Evolutionary conservation across 768 basidiomycete genomes (phyloP), one percentile per base, ranked within the genome.

Genomic region (Tricholoma hemisulphureum): DNA sequence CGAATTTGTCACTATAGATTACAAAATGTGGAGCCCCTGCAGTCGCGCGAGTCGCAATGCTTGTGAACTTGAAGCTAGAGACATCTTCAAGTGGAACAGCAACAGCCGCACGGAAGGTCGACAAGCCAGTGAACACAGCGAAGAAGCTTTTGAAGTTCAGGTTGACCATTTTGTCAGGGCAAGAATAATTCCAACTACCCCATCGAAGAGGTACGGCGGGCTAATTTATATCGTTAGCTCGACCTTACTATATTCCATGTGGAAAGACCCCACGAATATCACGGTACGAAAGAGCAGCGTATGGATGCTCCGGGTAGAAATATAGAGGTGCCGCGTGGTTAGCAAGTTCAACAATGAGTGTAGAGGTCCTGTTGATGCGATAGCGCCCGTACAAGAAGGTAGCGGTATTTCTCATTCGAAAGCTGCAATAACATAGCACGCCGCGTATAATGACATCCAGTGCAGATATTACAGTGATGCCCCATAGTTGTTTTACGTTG

Each of bases 101-200:
- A 8, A 32, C 4, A 2, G 24, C 46, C 8, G 41, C 46, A 32
- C 46, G n/a, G 8, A 56, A 23, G 24, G 31, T 14, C 16, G 45
- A 49, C 3, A 56, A 49, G 8, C 31, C 32, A 23, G 46, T 24
- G 16, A 56, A 23, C 18, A 24, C 18, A 34, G 46, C 4, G 28
- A 56, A 35, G 21, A 45, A 16, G 28, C 18, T 28, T 24, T 31
- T 55, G 39, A 49, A 35, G 35, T 6, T 23, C 45, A 49, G 21
- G 21, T 49, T 34, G 46, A 56, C 55, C 56, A 35, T 56, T 57
- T 13, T 63, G 56, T 34, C 63, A 63, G 8, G 57, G 63, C 6
- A 14, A 61, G 14, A 31, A 57, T 52, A 16, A 35, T 51, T 7
- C 18, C 21, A 8, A 51, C 51, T 34, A n/a, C n/a, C 37, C 6